These are phyloP conservation scores for Colletotrichum sp. DNA, from an alignment of 2,329 filamentous ascomycete species.

Conservation along the genomic window DNA sequence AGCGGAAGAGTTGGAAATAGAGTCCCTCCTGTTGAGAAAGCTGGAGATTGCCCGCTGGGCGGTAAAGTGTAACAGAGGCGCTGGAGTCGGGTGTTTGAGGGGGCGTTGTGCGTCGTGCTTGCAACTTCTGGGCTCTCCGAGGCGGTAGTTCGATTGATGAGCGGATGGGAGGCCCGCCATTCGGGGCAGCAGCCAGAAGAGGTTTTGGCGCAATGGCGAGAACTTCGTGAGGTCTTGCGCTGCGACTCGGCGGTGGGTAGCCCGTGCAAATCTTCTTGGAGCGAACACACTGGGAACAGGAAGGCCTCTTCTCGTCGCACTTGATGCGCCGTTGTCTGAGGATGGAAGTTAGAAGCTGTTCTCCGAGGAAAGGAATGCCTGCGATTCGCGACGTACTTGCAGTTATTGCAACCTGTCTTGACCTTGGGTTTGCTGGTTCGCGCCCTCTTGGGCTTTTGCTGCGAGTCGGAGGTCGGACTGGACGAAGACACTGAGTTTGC, in stretches of 20 bases:
- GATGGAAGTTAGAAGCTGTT: conserved; percentile 25
- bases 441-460: conserved; percentile 44
- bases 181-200: conserved; percentile 25
- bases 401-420: conserved; percentile 70
- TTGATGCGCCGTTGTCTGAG: conserved; percentile 66
- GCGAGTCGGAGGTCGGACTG: conserved; percentile 18
- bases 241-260: conserved; percentile 63
- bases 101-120: conserved; percentile 28
- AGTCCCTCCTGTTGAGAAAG: conserved; percentile 58
- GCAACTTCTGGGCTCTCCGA: conserved; percentile 15
- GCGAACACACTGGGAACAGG: conserved; percentile 64
- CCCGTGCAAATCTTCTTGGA: conserved; percentile 65
- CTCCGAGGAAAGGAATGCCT: background rate
- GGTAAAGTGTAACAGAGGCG: conserved; percentile 40
- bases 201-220: conserved; percentile 57
- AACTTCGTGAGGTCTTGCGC: conserved; percentile 50
- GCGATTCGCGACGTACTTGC: conserved; percentile 61
- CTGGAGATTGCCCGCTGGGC: conserved; percentile 49
- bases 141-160: conserved; percentile 22
- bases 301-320: conserved; percentile 68
- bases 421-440: conserved; percentile 66
- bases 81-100: conserved; percentile 35
- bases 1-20: conserved; percentile 68
- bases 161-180: conserved; percentile 19
- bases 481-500: conserved; percentile 1